A percentile compares a stretch with the other conserved stretches of the same genome.
phyloP scores from a whole-genome alignment of 352 stramenopile species.

The Pythium dissotocum region DNA sequence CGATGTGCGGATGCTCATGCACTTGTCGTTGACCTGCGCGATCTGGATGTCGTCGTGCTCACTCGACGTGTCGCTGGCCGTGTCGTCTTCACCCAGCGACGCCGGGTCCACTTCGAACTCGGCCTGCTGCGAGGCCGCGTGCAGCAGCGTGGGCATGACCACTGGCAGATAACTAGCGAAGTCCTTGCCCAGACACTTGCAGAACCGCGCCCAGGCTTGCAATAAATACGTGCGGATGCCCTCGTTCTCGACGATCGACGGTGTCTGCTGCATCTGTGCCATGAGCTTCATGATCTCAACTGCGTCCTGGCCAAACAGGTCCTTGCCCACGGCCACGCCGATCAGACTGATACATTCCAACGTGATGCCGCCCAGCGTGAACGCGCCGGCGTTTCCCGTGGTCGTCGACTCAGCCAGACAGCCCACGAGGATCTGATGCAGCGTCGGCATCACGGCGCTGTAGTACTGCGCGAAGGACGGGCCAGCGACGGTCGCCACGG shows the following conservation, averaged over 20 bases:
- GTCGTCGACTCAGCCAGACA: conserved; percentile 63
- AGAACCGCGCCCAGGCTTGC: conserved; percentile 78
- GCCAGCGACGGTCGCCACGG: conserved; percentile 67
- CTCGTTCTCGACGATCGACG: conserved; percentile 76
- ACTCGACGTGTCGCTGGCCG: conserved; percentile 32
- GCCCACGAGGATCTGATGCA: conserved; percentile 67
- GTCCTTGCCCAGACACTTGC: conserved; percentile 70
- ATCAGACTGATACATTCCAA: conserved; percentile 85
- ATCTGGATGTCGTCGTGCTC: conserved; percentile 82
- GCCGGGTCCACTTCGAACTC: conserved; percentile 82
- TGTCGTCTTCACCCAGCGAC: conserved; percentile 62
- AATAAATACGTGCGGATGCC: conserved; percentile 83
- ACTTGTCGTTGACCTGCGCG: conserved; percentile 83
- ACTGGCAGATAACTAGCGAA: conserved; percentile 80
- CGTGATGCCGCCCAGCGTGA: conserved; percentile 83
- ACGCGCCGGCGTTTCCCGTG: conserved; percentile 42
- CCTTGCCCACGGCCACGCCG: conserved; percentile 71
- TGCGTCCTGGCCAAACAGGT: conserved; percentile 68
- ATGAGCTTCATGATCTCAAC: conserved; percentile 83
- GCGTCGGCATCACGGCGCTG: conserved; percentile 62
- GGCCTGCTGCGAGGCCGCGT: conserved; percentile 75
- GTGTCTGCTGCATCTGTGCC: conserved; percentile 83
- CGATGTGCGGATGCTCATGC: conserved; percentile 79
- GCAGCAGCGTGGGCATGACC: conserved; percentile 81
- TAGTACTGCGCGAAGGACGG: conserved; percentile 76